These are phyloP conservation scores for Amanita fuliginea DNA, from an alignment of 768 basidiomycete genomes.

Conservation along the genomic window DNA sequence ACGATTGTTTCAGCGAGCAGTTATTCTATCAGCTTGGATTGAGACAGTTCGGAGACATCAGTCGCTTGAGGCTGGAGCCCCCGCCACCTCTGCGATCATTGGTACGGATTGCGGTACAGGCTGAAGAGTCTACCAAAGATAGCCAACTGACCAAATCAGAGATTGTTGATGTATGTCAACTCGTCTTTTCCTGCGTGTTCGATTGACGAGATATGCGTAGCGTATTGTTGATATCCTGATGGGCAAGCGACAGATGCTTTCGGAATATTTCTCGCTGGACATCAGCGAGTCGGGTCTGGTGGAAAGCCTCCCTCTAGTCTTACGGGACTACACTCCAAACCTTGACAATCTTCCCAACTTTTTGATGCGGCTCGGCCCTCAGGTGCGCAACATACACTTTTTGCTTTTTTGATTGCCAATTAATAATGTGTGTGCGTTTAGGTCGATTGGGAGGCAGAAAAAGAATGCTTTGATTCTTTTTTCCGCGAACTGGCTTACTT, in stretches of 20 bases:
- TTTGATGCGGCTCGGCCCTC: constrained; percentile 86
- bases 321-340: constrained; percentile 85
- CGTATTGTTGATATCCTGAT: constrained; percentile 53
- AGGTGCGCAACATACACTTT: constrained; percentile 35
- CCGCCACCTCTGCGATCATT: constrained; percentile 63
- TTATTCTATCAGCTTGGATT: constrained; percentile 91
- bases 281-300: constrained; percentile 60
- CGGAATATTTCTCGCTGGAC: constrained; percentile 80
- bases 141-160: constrained; percentile 45
- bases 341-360: constrained; percentile 84
- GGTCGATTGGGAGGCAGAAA: constrained; percentile 68
- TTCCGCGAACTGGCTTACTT: constrained; percentile 88
- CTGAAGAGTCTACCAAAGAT: constrained; percentile 45
- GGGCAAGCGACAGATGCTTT: constrained; percentile 67
- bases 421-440: neutral
- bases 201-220: constrained; percentile 22
- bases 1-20: constrained; percentile 53
- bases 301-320: constrained; percentile 70
- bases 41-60: constrained; percentile 81
- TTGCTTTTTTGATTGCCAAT: neutral
- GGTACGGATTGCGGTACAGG: constrained; percentile 68
- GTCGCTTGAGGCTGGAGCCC: constrained; percentile 71
- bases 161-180: constrained; percentile 54
- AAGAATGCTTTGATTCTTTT: constrained; percentile 77
- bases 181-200: neutral